Evolutionary conservation across 345 rosid genomes (phyloP).

Genomic region (Erysimum cheiranthoides): DNA sequence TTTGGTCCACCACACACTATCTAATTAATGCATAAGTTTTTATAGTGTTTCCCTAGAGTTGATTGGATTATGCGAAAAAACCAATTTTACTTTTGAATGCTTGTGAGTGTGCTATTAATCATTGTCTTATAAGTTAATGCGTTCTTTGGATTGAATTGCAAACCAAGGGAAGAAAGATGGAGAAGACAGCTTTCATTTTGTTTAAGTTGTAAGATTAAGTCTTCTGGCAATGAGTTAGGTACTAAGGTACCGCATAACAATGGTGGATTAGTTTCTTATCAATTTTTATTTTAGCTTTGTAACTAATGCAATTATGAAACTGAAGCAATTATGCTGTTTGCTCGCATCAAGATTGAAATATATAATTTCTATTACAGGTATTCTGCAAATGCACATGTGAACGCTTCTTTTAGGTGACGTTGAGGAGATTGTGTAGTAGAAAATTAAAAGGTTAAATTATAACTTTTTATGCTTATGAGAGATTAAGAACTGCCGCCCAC

Average conservation of each 20-base stretch:
- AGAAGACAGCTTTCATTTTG: not conserved
- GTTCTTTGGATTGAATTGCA: constrained; percentile 37
- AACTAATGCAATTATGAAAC: constrained; percentile 3
- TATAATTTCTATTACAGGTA: not conserved
- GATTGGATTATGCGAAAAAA: not conserved
- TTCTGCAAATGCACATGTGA: constrained; percentile 9
- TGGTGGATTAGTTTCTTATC: constrained; percentile 17
- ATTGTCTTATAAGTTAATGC: not conserved
- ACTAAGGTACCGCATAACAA: constrained; percentile 7
- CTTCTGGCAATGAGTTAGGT: constrained; percentile 24
- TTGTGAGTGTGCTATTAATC: not conserved
- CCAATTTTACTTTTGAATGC: constrained; percentile 3
- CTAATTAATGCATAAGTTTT: not conserved
- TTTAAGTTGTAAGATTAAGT: constrained; percentile 23
- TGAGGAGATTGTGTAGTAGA: too few species aligned
- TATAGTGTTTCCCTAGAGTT: not conserved
- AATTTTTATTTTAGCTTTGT: not conserved
- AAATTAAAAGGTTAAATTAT: too few species aligned
- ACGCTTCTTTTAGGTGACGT: not conserved
- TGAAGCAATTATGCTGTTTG: constrained; percentile 22
- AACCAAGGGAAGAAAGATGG: not conserved
- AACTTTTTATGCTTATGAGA: not conserved
- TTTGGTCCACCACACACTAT: constrained; percentile 27
- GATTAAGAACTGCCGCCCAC: constrained; percentile 2
- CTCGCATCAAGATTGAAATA: not conserved